Evolutionary conservation across 2,329 filamentous ascomycete genomes (phyloP).

Genomic region (Aspergillus fumigatiaffinis): DNA sequence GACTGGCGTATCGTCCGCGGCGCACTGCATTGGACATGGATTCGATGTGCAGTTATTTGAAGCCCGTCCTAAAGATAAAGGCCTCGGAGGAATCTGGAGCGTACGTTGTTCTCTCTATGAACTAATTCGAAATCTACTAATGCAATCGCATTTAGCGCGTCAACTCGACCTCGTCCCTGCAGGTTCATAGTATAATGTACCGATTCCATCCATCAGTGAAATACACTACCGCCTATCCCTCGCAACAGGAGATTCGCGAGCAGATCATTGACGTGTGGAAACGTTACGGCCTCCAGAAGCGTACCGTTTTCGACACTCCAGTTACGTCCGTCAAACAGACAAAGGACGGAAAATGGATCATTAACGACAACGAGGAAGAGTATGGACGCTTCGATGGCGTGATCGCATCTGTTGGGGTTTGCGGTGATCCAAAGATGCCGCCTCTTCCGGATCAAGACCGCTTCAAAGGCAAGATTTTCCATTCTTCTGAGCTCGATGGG

Average conservation of each 20-base stretch:
- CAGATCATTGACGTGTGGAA: slow-evolving; percentile 72
- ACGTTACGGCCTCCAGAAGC: slow-evolving; percentile 65
- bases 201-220: slow-evolving; percentile 77
- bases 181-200: slow-evolving; percentile 85
- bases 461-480: slow-evolving; percentile 69
- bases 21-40: slow-evolving; percentile 80
- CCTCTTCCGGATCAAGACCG: slow-evolving; percentile 65
- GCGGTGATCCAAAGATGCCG: slow-evolving; percentile 72
- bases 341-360: slow-evolving; percentile 66
- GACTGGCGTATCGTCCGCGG: slow-evolving; percentile 72
- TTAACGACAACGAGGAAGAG: slow-evolving; percentile 68
- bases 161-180: slow-evolving; percentile 76
- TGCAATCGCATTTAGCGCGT: slow-evolving; percentile 52
- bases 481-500: slow-evolving; percentile 71
- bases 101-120: slow-evolving; percentile 41
- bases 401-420: slow-evolving; percentile 74
- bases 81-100: slow-evolving; percentile 75
- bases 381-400: slow-evolving; percentile 74
- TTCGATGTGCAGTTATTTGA: slow-evolving; percentile 81
- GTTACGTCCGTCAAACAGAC: slow-evolving; percentile 69
- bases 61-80: slow-evolving; percentile 58
- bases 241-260: slow-evolving; percentile 68
- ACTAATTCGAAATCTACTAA: slow-evolving; percentile 1
- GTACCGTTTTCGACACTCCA: slow-evolving; percentile 67
- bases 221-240: slow-evolving; percentile 73